Evolutionary conservation across 257 asterid species (phyloP), one percentile per base, ranked within the genome.

Genomic region (Dorcoceras hygrometricum): DNA sequence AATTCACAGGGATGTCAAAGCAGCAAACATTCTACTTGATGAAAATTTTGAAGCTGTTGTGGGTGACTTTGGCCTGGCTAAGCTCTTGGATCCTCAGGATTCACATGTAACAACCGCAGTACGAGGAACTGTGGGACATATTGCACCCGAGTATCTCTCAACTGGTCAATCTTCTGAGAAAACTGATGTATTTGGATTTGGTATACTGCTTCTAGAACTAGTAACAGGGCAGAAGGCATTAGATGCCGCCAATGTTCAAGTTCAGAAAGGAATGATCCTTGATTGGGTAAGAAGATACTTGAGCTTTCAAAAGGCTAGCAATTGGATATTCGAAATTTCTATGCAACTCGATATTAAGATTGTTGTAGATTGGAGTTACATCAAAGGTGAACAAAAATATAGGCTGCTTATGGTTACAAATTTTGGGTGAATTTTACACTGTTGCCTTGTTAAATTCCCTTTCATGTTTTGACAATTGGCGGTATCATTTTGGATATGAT

Each of bases 51-150:
- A 89, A 74, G 96, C 97, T 1, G 88, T 93, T 55, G 98, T 89
- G 39, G 98, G 98, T 27, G 98, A 93, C 79, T 92, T 90, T 27
- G 98, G 98, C 22, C 87, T 93, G 14, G 98, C 98, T 3, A 93
- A 93, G 82, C 97, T 89, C 16, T 78, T 93, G 61, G 98, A 93
- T 70, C 86, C 91, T 23, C 56, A 91, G 65, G 98, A 86, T 55
- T 86, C 98, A 0, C 97, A 93, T 23, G 96, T 93, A 36, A 93
- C 98, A 25, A 93, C 98, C 6, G 98, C 98, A 23, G 98, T 93
- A 9, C 93, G 98, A 0, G 97, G 98, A 28, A 90, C 98, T 6
- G 71, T 87, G 53, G 98, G 97, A 43, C 97, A 93, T 43, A 92
- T 92, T 54, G 97, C 98, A 10, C 98, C 98, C 0, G 97, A 92